Conservation (phyloP, 257 asterid species). For the Craterostigma plantagineum region DNA sequence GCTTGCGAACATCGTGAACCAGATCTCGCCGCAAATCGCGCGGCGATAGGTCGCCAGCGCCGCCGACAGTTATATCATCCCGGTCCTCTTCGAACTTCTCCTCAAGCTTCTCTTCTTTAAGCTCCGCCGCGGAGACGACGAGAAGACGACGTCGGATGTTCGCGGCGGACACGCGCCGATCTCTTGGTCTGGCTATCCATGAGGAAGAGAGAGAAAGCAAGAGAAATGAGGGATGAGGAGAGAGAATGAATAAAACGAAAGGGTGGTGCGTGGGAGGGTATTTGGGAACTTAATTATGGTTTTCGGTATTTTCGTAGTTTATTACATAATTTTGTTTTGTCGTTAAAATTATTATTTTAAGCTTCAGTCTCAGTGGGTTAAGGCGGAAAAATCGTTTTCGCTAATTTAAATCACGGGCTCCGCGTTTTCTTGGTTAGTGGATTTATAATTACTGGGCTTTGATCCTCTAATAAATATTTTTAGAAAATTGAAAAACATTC, state of each 20-base stretch:
- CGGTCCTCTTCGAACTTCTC: constrained; percentile 43
- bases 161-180: constrained; percentile 56
- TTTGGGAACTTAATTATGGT: constrained; percentile 16
- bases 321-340: no score
- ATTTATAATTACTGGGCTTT: no score
- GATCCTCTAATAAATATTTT: not conserved
- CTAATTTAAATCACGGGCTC: no score
- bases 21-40: constrained; percentile 56
- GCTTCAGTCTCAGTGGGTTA: no score
- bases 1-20: constrained; percentile 32
- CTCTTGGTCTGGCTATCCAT: constrained; percentile 70
- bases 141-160: constrained; percentile 27
- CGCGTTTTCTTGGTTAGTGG: no score
- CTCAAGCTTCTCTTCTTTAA: constrained; percentile 65
- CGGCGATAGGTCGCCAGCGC: constrained; percentile 26
- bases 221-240: constrained; percentile 17
- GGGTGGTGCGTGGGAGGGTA: constrained; percentile 25
- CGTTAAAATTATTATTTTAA: no score
- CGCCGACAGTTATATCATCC: constrained; percentile 21
- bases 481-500: no score
- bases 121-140: constrained; percentile 41
- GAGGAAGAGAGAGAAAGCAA: constrained; percentile 6
- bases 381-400: no score
- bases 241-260: constrained; percentile 8
- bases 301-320: not conserved